Evolutionary conservation across 2,329 filamentous ascomycete genomes (phyloP).

Genomic region (Tetracladium maxilliforme): DNA sequence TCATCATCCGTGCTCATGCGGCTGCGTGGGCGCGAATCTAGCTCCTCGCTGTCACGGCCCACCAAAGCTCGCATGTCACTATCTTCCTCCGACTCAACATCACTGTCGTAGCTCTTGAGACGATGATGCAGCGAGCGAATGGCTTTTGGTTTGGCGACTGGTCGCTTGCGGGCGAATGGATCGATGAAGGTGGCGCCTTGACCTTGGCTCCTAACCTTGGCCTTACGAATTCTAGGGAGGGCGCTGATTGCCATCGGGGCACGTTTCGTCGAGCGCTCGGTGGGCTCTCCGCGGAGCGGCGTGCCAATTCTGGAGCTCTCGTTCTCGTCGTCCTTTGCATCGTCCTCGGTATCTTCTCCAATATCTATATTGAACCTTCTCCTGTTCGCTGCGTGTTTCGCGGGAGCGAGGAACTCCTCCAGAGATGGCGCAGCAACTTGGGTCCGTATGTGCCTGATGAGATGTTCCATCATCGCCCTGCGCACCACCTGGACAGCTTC

Average conservation of each 20-base stretch:
- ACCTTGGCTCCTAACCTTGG: conserved; percentile 41
- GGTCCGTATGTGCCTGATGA: conserved; percentile 78
- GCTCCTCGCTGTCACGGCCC: conserved; percentile 68
- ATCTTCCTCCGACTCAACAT: conserved; percentile 81
- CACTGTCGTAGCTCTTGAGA: conserved; percentile 57
- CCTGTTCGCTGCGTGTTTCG: conserved; percentile 65
- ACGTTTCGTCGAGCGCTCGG: conserved; percentile 17
- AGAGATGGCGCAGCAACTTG: conserved; percentile 73
- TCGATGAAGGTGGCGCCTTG: conserved; percentile 49
- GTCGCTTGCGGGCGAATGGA: conserved; percentile 49
- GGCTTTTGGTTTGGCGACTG: too few species aligned
- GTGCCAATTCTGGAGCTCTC: conserved; percentile 50
- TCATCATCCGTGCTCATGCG: conserved; percentile 51
- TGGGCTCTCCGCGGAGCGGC: too few species aligned
- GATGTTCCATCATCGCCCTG: conserved; percentile 69
- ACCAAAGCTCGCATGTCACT: conserved; percentile 45
- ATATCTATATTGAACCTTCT: conserved; percentile 66
- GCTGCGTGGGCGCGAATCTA: conserved; percentile 68
- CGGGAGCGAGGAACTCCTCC: conserved; percentile 69
- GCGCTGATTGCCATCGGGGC: conserved; percentile 32
- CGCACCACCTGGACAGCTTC: conserved; percentile 71
- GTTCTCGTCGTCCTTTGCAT: conserved; percentile 40
- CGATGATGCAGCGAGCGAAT: conserved; percentile 70
- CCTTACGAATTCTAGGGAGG: conserved; percentile 63
- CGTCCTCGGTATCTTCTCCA: conserved; percentile 42